Conservation (phyloP, 352 stramenopile genomes). For the Blastocystis sp. region DNA sequence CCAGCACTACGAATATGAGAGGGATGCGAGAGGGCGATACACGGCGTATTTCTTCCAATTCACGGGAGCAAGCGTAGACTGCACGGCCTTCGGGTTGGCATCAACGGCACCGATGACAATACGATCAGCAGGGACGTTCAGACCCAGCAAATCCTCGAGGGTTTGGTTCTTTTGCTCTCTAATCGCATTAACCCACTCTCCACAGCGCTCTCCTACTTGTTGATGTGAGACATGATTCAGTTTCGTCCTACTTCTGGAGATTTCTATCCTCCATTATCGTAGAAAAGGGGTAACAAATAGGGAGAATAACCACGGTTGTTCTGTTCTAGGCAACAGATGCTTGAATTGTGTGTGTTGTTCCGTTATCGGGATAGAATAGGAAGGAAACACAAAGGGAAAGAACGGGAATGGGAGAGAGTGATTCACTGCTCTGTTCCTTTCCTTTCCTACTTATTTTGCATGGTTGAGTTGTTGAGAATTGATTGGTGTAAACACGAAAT, state of each 20-base stretch:
- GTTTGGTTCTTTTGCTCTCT: slow-evolving; percentile 32
- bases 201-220: slow-evolving; percentile 4
- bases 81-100: not conserved
- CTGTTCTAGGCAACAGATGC: too few species aligned
- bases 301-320: too few species aligned
- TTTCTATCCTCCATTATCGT: not conserved
- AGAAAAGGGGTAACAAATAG: slow-evolving; percentile 16
- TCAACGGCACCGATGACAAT: slow-evolving; percentile 40
- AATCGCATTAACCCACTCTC: not conserved
- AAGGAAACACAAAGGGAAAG: too few species aligned
- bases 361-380: too few species aligned
- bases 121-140: slow-evolving; percentile 47
- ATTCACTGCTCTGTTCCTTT: too few species aligned
- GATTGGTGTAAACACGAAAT: too few species aligned
- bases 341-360: too few species aligned
- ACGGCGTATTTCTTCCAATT: slow-evolving; percentile 57
- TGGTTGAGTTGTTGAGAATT: too few species aligned
- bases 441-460: too few species aligned
- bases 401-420: too few species aligned
- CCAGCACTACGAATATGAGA: slow-evolving; percentile 12
- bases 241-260: not conserved
- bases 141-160: slow-evolving; percentile 47
- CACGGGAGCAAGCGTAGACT: not conserved
- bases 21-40: not conserved
- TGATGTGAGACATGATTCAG: slow-evolving; percentile 25